These are phyloP conservation scores for Quillaja saponaria DNA, from an alignment of 306 rosid genomes.

Conservation along the genomic window DNA sequence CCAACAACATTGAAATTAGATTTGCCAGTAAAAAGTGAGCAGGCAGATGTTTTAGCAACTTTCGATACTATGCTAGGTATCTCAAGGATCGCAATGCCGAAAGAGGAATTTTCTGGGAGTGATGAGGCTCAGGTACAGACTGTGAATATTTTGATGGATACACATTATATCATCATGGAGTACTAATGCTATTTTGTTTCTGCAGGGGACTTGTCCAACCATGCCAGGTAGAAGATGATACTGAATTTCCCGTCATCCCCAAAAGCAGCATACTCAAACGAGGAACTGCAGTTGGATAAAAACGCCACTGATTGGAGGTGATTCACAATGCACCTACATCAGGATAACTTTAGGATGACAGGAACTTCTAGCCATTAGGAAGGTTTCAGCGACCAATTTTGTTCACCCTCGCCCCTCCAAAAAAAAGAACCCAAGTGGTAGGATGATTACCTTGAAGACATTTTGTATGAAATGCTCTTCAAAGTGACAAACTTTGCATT, in stretches of 20 bases:
- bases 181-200: slow-evolving; percentile 18
- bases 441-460: no score
- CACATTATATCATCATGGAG: background rate
- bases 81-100: slow-evolving; percentile 21
- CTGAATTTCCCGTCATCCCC: no score
- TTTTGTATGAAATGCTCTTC: no score
- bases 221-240: slow-evolving; percentile 25
- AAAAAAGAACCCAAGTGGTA: no score
- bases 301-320: slow-evolving; percentile 13
- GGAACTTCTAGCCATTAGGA: slow-evolving; percentile 1
- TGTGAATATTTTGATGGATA: slow-evolving; percentile 22
- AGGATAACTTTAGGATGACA: background rate
- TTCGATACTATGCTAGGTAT: background rate
- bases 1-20: slow-evolving; percentile 11
- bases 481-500: no score
- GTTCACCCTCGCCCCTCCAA: background rate
- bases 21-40: slow-evolving; percentile 26
- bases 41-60: slow-evolving; percentile 34
- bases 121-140: slow-evolving; percentile 21
- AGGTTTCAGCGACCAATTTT: slow-evolving; percentile 7
- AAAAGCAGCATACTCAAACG: slow-evolving; percentile 24
- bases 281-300: slow-evolving; percentile 29
- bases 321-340: slow-evolving; percentile 5
- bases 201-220: slow-evolving; percentile 17
- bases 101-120: slow-evolving; percentile 9